Evolutionary conservation across 129 eudicot species (phyloP), one percentile per base, ranked within the genome.

Genomic region (Flaveria robusta): DNA sequence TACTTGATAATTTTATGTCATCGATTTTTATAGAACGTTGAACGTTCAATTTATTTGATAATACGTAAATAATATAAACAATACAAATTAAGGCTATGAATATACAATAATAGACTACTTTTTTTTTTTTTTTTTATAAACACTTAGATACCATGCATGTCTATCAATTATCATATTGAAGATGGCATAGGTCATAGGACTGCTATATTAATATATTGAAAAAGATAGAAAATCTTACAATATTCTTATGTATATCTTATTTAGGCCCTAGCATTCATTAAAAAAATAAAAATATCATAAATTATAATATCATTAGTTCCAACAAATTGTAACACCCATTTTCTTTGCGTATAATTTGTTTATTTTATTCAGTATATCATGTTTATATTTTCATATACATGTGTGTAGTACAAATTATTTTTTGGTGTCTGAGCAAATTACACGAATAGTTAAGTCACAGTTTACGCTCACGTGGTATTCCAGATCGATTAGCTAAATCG

Each of bases 101-200:
- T 58, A 58, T 22, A 22, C 27, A 22, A 19, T 56, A 56, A 18
- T 54, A 54, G 24, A n/a, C 2, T 10, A n/a, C 0, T 54, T 56
- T 19, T 19, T 56, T 23, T 10, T 54, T 56, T 19, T 19, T 56
- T 23, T 10, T 9, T 58, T 11, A 58, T 58, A 58, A 22, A 56
- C 62, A 9, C 65, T 20, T 58, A 22, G 65, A 58, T 58, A 22
- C 65, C 31, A 56, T 46, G 42, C 27, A 27, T 62, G 67, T 13
- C 13, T 62, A 62, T 27, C 42, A 27, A 23, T 26, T 62, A 62
- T 27, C 42, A 27, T 27, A n/a, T n/a, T n/a, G 67, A 62, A 62
- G 42, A 27, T 62, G 67, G 67, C 20, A 62, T 62, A 42, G 67
- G 67, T 42, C 20, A 62, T 62, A 42, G 67, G 67, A 62, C 67